Conservation (phyloP, 2,329 filamentous ascomycete genomes). For the Sporothrix pallida region DNA sequence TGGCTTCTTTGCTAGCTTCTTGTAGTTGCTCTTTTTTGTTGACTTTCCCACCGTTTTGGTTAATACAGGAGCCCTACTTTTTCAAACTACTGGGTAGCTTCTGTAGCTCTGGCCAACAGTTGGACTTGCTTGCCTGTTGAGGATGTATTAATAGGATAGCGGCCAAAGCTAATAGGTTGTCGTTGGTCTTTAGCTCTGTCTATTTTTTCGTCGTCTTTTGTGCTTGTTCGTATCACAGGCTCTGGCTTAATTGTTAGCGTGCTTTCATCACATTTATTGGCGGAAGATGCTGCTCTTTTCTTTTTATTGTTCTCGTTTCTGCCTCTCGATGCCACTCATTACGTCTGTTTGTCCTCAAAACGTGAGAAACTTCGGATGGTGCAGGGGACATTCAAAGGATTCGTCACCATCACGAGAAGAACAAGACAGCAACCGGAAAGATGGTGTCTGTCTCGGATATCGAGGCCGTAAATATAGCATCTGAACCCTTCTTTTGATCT, state of each 20-base stretch:
- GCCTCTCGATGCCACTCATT: background rate
- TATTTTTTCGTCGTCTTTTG: background rate
- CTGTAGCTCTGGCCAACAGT: background rate
- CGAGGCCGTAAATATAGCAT: background rate
- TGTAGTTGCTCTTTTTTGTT: background rate
- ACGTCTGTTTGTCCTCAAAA: background rate
- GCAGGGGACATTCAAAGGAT: background rate
- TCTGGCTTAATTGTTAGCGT: background rate
- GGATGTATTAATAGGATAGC: slow-evolving; percentile 17
- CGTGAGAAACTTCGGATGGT: slow-evolving; percentile 19
- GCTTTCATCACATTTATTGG: background rate
- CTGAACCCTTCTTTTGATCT: background rate
- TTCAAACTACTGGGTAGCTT: background rate
- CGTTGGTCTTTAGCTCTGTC: background rate
- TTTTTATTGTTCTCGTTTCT: background rate
- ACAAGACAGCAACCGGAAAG: background rate
- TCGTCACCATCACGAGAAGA: slow-evolving; percentile 19
- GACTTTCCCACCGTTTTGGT: slow-evolving; percentile 22
- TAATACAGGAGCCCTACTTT: background rate
- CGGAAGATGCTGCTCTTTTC: background rate
- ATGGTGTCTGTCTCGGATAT: background rate
- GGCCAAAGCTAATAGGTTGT: background rate
- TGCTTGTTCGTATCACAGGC: slow-evolving; percentile 13
- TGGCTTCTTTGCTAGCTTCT: background rate
- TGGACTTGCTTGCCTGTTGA: background rate